Evolutionary conservation across 371 early-diverging fungal species (phyloP).

Genomic region (Syncephalastrum monosporum): DNA sequence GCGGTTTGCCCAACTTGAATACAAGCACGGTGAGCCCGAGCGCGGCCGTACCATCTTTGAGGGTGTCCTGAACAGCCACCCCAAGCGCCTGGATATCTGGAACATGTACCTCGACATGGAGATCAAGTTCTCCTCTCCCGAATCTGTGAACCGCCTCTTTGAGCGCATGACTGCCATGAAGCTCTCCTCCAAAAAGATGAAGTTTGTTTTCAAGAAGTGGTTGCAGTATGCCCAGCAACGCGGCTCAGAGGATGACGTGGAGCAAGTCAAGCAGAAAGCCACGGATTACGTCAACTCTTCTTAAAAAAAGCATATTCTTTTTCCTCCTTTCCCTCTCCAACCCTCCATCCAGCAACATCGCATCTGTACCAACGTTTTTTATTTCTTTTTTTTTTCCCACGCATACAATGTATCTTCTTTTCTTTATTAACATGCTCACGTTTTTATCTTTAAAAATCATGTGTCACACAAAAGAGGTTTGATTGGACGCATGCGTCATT

Average conservation of each 20-base stretch:
- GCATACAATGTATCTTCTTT: no score
- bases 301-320: not conserved
- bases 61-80: conserved; percentile 87
- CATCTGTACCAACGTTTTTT: no score
- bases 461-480: no score
- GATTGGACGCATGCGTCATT: no score
- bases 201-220: conserved; percentile 97
- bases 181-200: conserved; percentile 96
- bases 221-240: conserved; percentile 88
- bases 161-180: conserved; percentile 84
- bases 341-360: no score
- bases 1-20: conserved; percentile 94
- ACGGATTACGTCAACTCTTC: conserved; percentile 78
- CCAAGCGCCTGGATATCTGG: conserved; percentile 95
- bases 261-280: conserved; percentile 86
- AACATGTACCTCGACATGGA: conserved; percentile 95
- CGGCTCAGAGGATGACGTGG: conserved; percentile 75
- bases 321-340: no score
- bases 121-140: conserved; percentile 38
- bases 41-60: conserved; percentile 96
- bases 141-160: conserved; percentile 73
- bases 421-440: no score
- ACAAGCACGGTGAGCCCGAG: conserved; percentile 91
- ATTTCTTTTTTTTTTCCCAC: no score
- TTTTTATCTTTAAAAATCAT: no score